Evolutionary conservation across 179 eudicot species (phyloP), one percentile per base, ranked within the genome.

Genomic region (Camellia oleifera): DNA sequence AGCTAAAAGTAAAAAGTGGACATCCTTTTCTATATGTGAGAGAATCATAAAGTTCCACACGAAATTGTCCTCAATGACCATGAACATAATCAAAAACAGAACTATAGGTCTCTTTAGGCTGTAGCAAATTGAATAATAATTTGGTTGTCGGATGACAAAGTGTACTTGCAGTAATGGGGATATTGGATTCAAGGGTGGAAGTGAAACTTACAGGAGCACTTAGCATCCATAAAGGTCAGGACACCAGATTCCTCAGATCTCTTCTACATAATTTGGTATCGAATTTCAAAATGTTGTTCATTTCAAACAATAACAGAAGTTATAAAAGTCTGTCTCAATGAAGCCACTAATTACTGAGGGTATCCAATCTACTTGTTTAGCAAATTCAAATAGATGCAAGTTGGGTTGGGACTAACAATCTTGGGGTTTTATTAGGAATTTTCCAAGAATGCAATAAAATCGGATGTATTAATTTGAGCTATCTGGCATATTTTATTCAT

Each of bases 21-120:
- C 65, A 74, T 32, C 77, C 77, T 74, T 74, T 26, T 74, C 77
- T 52, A 56, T 57, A 2, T 6, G 66, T 42, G 15, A 57, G 65
- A 53, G 64, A 14, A 32, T 56, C 66, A 64, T 42, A 40, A 58
- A 40, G 52, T 57, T 57, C 2, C 53, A 15, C 14, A 42, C 15
- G 5, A 73, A 57, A 26, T 15, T 17, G 23, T 15, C 26, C 66
- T 40, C 52, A 74, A 74, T 26, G 45, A 58, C 57, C 46, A 14
- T 3, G 13, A 74, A 56, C 61, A 56, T 3, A 13, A 23, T 57
- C 2, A 8, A 10, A 14, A 60, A 64, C 42, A 23, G 14, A 64
- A 10, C 40, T 18, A 64, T 23, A 23, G 68, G 10, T 20, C 12
- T 64, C 68, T 64, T 18, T 20, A 64, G 68, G 40, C 8, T 64